Conservation (phyloP, 2,329 filamentous ascomycete species). For the Trichophaea hybrida region DNA sequence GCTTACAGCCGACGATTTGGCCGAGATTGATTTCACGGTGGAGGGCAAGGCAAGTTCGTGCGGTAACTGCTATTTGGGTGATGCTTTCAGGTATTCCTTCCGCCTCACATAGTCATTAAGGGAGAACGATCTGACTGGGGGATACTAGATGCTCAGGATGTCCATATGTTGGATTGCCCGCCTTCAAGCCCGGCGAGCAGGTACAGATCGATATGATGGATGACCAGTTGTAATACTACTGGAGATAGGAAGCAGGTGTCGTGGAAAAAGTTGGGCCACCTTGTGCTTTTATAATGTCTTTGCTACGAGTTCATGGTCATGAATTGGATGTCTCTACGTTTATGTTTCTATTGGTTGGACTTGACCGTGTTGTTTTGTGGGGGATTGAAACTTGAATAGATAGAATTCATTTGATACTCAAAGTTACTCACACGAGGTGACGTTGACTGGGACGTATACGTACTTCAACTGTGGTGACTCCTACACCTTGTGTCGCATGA, state of each 20-base stretch:
- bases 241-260: too few species aligned
- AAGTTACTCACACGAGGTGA: not conserved
- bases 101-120: not conserved
- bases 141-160: conserved; percentile 45
- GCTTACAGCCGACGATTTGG: conserved; percentile 62
- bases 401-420: not conserved
- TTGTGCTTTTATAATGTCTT: too few species aligned
- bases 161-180: conserved; percentile 80
- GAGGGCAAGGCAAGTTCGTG: conserved; percentile 91
- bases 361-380: too few species aligned
- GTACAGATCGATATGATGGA: conserved; percentile 75
- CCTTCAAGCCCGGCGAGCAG: conserved; percentile 95
- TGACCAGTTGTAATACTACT: conserved; percentile 51
- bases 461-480: not conserved
- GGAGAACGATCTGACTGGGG: not conserved
- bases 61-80: conserved; percentile 83
- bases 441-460: not conserved
- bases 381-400: too few species aligned
- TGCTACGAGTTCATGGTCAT: too few species aligned
- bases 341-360: too few species aligned
- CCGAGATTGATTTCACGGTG: conserved; percentile 93
- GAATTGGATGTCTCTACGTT: too few species aligned
- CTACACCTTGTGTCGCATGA: not conserved
- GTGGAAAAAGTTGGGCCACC: too few species aligned
- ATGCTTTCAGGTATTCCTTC: conserved; percentile 47